Conservation (phyloP, 768 basidiomycete genomes). For the Mycena alexandri region DNA sequence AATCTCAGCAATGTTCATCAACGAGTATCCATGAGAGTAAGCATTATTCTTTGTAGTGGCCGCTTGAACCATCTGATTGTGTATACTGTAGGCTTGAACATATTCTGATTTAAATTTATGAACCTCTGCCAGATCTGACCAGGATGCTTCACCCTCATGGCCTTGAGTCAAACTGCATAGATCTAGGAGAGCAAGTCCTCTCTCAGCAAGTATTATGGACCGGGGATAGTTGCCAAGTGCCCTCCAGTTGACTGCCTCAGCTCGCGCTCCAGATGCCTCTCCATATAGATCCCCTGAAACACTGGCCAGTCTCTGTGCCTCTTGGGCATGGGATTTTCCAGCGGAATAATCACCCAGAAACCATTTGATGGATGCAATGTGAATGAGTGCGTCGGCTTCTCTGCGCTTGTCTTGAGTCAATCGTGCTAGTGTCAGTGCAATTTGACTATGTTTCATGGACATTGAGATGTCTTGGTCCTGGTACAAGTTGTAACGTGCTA, state of each 20-base stretch:
- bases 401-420: background rate
- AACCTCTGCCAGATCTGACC: no score
- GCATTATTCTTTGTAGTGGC: background rate
- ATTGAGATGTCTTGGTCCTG: no score
- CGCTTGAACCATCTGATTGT: background rate
- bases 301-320: background rate
- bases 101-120: background rate
- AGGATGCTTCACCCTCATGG: background rate
- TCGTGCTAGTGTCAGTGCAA: no score
- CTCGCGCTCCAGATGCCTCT: background rate
- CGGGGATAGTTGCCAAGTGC: background rate
- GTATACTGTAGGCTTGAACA: background rate
- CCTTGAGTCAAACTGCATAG: background rate
- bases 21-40: background rate
- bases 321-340: background rate
- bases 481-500: no score
- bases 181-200: background rate
- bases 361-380: background rate
- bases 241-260: background rate
- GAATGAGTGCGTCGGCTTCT: no score
- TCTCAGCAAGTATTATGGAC: background rate
- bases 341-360: background rate
- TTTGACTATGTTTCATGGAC: no score
- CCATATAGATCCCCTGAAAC: background rate
- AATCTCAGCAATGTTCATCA: background rate